Conservation (phyloP, 2,329 filamentous ascomycete species). For the Diplodia intermedia region DNA sequence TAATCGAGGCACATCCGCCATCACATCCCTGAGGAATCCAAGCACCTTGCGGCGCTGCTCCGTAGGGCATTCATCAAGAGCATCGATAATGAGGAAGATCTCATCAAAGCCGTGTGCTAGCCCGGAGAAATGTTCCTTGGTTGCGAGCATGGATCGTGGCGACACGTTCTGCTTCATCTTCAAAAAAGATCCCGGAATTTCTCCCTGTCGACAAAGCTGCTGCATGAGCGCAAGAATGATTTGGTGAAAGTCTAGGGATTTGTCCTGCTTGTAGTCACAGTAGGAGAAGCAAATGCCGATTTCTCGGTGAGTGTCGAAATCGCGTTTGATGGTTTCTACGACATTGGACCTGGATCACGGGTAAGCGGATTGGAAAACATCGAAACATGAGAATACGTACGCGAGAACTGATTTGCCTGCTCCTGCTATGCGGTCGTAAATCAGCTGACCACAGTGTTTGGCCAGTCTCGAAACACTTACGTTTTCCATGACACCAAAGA, state of each 20-base stretch:
- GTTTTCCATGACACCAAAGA: conserved; percentile 40
- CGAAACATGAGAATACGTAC: conserved; percentile 10
- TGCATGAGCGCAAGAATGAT: conserved; percentile 33
- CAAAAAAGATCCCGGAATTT: background rate
- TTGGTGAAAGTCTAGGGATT: conserved; percentile 17
- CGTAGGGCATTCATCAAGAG: conserved; percentile 25
- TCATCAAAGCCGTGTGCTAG: conserved; percentile 5
- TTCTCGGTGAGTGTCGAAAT: conserved; percentile 21
- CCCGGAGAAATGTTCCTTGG: background rate
- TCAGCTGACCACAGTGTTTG: background rate
- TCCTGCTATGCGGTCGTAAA: conserved; percentile 29
- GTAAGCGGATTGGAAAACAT: background rate
- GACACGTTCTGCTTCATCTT: conserved; percentile 13
- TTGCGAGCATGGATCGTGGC: background rate
- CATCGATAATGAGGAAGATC: conserved; percentile 23
- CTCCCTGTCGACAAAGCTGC: conserved; percentile 32
- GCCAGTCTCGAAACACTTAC: background rate
- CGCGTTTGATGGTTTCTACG: conserved; percentile 36
- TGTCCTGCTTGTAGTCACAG: conserved; percentile 37
- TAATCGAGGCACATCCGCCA: background rate
- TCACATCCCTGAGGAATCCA: background rate
- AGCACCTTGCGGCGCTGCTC: background rate
- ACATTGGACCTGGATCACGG: conserved; percentile 32
- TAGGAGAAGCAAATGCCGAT: conserved; percentile 38
- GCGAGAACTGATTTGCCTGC: conserved; percentile 39